Evolutionary conservation across 371 early-diverging fungal species (phyloP), one percentile per base, ranked within the genome.

Genomic region (Mucor piriformis): DNA sequence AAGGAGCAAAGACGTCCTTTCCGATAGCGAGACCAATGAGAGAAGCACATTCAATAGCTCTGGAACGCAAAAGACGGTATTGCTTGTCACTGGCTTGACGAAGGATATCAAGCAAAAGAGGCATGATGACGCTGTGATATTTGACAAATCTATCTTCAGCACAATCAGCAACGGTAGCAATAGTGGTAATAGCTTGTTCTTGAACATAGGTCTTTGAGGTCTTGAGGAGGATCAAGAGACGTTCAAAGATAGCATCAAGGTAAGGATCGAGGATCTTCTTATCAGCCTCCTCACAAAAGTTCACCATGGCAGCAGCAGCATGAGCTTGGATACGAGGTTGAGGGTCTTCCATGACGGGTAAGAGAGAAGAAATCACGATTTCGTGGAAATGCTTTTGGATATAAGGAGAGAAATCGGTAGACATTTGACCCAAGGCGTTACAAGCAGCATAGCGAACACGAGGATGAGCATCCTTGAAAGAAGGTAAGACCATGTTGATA

Each of bases 101-200:
- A 37, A 98, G 82, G 43, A 95, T 88, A 63, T 91, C 87, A 40
- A 99, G 74, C 61, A 98, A 82, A 49, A 92, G 72, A 7, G 97
- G 98, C 94, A 98, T 96, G 67, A 98, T 94, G n/a, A 85, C 75
- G 57, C 73, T 65, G 72, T 97, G 96, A 76, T 94, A 97, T 77
- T 91, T 88, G 63, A 78, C 80, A 66, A 97, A 98, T 66, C 86
- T 77, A 53, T 90, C 91, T 69, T 90, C 92, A 20, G 97, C 94
- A 57, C 89, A 88, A 73, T 96, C 97, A 10, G 98, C 98, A n/a
- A 98, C 91, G 3, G 96, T 94, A 49, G 98, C 97, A 54, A 99
- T 92, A 18, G 97, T 93, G 24, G 98, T 96, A 65, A 99, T 89
- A 23, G 95, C 95, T 75, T 98, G 98, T 73, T 98, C 97, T 76